Conservation (phyloP, 2,329 filamentous ascomycete genomes). For the Sporothrix phasma region DNA sequence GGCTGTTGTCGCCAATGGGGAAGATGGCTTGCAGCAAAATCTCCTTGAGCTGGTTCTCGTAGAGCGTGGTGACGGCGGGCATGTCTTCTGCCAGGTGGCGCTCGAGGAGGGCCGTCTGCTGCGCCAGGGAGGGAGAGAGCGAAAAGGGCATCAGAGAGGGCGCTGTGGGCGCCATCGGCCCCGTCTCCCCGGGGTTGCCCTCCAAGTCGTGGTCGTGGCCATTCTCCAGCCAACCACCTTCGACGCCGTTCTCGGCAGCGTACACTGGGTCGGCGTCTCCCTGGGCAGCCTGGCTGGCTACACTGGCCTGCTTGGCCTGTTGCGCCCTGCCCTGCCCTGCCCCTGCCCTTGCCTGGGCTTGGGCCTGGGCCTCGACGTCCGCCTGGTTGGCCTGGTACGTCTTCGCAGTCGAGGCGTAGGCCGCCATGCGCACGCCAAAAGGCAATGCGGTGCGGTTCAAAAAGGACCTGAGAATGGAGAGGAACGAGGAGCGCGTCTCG, state of each 20-base stretch:
- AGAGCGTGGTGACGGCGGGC: constrained; percentile 6
- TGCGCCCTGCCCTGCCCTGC: not conserved
- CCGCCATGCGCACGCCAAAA: constrained; percentile 10
- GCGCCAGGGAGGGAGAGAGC: not conserved
- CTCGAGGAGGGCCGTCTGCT: constrained; percentile 9
- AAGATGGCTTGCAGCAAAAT: constrained; percentile 10
- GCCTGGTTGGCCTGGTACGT: not conserved
- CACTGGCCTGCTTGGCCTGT: not conserved
- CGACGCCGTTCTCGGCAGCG: not conserved
- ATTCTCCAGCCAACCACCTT: not conserved
- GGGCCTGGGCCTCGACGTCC: not conserved
- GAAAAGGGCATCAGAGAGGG: not conserved
- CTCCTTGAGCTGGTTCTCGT: constrained; percentile 12
- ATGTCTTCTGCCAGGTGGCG: constrained; percentile 14
- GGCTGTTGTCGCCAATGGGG: not conserved
- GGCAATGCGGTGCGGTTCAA: constrained; percentile 11
- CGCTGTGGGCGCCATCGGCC: not conserved
- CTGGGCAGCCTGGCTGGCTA: too few relatives aligned
- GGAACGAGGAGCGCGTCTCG: not conserved
- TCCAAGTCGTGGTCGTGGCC: not conserved
- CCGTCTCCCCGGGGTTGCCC: not conserved
- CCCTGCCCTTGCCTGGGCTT: not conserved
- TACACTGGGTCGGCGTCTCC: not conserved
- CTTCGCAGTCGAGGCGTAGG: not conserved
- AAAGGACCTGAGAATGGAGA: constrained; percentile 9